phyloP scores from a whole-genome alignment of 2,329 filamentous ascomycete species.

The Rachicladosporium sp. region DNA sequence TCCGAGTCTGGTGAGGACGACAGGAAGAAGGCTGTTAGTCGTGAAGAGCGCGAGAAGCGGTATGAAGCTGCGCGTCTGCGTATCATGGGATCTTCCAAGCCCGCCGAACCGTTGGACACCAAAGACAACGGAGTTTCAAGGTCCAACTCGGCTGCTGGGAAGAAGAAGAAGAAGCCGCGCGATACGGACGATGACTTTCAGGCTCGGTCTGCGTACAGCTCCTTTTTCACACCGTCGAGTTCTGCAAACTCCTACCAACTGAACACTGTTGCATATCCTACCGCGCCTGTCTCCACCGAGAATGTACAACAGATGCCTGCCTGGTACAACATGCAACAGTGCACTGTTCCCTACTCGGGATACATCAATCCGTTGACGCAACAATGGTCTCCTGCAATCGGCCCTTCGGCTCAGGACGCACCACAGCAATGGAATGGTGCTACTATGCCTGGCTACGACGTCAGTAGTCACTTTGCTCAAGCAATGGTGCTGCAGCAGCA shows the following conservation, averaged over 20 bases:
- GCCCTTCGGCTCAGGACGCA: too few relatives aligned
- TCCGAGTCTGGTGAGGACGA: conserved; percentile 43
- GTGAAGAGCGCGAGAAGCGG: conserved; percentile 82
- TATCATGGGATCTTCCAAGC: conserved; percentile 69
- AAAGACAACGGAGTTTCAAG: conserved; percentile 69
- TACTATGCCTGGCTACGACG: too few relatives aligned
- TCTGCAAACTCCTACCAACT: conserved; percentile 3
- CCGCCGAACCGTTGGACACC: conserved; percentile 50
- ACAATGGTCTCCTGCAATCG: too few relatives aligned
- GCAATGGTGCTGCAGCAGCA: too few relatives aligned
- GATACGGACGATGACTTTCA: conserved; percentile 53
- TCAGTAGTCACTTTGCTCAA: too few relatives aligned
- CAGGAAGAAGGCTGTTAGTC: conserved; percentile 56
- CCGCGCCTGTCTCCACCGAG: too few relatives aligned
- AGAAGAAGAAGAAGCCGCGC: conserved; percentile 52
- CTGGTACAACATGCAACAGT: too few relatives aligned
- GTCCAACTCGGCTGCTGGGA: conserved; percentile 74
- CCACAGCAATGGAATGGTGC: too few relatives aligned
- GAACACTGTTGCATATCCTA: conserved; percentile 2
- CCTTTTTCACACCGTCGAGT: conserved; percentile 16
- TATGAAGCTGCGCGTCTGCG: conserved; percentile 81
- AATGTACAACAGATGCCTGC: too few relatives aligned
- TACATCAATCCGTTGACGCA: too few relatives aligned
- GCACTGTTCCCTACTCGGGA: too few relatives aligned
- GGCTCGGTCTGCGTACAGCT: conserved; percentile 53